These are phyloP conservation scores for Nymphaea thermarum DNA, from an alignment of 164 flowering plant genomes.

Conservation along the genomic window DNA sequence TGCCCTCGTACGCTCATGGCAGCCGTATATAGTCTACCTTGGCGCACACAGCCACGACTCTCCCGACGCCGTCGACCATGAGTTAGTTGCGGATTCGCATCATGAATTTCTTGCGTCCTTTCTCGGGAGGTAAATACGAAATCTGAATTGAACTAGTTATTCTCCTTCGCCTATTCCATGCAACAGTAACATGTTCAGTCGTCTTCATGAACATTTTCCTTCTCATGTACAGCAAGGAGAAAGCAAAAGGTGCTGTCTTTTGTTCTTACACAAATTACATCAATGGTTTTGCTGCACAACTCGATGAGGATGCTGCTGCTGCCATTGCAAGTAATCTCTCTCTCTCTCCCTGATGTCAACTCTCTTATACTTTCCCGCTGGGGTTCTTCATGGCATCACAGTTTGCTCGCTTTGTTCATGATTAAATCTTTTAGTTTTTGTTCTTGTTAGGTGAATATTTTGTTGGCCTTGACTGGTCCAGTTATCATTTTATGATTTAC, in stretches of 20 bases:
- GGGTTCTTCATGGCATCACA: no score
- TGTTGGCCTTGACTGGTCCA: no score
- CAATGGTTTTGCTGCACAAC: slow-evolving; percentile 7
- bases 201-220: not conserved
- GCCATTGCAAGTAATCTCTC: slow-evolving; percentile 8
- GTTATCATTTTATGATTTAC: no score
- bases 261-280: slow-evolving; percentile 12
- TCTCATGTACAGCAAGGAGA: slow-evolving; percentile 9
- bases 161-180: not conserved
- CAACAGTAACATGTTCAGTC: not conserved
- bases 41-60: slow-evolving; percentile 33
- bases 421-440: not conserved
- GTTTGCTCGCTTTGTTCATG: no score
- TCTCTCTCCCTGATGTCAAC: no score
- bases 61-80: slow-evolving; percentile 13
- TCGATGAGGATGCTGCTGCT: slow-evolving; percentile 15
- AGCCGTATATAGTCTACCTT: slow-evolving; percentile 47
- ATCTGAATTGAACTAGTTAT: not conserved
- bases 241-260: slow-evolving; percentile 7
- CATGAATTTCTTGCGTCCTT: slow-evolving; percentile 28
- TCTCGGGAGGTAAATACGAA: slow-evolving; percentile 29
- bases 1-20: not conserved
- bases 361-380: no score
- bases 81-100: slow-evolving; percentile 24
- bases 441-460: no score